A percentile compares a stretch with the other conserved stretches of the same genome.
These are phyloP conservation scores for Medicago arabica DNA, from an alignment of 306 rosid genomes.

Conservation along the genomic window DNA sequence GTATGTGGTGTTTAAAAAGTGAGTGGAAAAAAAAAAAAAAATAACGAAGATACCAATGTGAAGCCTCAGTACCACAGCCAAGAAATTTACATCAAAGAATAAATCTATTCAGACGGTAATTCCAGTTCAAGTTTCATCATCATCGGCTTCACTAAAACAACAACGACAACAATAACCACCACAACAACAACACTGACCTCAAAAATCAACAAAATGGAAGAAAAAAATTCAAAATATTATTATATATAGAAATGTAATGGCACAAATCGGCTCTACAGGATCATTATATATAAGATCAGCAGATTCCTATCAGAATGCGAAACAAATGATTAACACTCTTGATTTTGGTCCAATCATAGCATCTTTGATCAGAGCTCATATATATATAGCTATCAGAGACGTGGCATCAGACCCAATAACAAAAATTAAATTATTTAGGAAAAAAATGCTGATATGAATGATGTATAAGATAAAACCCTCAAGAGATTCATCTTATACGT, in stretches of 20 bases:
- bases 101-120: neutral
- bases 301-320: slow-evolving; percentile 47
- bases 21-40: neutral
- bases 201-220: neutral
- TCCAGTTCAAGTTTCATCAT: neutral
- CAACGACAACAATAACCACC: too few relatives aligned
- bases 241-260: slow-evolving; percentile 56
- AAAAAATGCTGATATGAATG: too few relatives aligned
- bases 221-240: too few relatives aligned
- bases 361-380: slow-evolving; percentile 59
- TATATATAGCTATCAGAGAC: slow-evolving; percentile 64
- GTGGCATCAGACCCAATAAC: slow-evolving; percentile 68
- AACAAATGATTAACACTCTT: neutral
- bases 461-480: slow-evolving; percentile 47
- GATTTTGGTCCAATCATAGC: slow-evolving; percentile 81
- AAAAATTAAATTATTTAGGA: neutral
- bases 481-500: slow-evolving; percentile 79
- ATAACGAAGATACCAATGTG: neutral
- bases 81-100: slow-evolving; percentile 8
- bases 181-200: too few relatives aligned
- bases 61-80: slow-evolving; percentile 5
- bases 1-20: too few relatives aligned
- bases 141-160: neutral
- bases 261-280: slow-evolving; percentile 81
- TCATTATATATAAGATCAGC: slow-evolving; percentile 37